Evolutionary conservation across 192 early-diverging fungal species (phyloP).

Genomic region (Funneliformis geosporum): DNA sequence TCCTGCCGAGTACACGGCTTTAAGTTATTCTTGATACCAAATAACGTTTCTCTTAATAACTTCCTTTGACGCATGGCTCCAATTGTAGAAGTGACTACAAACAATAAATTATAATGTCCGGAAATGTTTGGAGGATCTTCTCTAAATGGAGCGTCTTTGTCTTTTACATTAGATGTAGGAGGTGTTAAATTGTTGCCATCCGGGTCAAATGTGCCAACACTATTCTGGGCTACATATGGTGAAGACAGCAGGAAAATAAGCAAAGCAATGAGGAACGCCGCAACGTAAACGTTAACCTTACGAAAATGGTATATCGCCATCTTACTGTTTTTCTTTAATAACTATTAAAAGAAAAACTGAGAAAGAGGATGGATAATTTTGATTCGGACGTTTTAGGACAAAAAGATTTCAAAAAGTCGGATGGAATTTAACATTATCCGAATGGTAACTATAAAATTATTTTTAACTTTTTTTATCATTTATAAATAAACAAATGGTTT

Average conservation of each 20-base stretch:
- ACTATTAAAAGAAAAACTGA: too few relatives aligned
- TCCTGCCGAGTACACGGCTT: slow-evolving; percentile 51
- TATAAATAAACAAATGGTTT: too few relatives aligned
- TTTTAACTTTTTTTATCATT: too few relatives aligned
- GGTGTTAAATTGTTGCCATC: too few relatives aligned
- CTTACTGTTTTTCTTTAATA: background rate
- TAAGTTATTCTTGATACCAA: slow-evolving; percentile 56
- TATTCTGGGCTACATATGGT: background rate
- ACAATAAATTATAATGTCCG: slow-evolving; percentile 48
- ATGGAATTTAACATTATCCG: too few relatives aligned
- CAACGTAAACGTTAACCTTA: slow-evolving; percentile 5
- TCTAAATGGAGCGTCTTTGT: background rate
- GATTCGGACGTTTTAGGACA: too few relatives aligned
- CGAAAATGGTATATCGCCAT: background rate
- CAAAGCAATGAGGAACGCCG: background rate
- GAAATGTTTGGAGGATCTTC: background rate
- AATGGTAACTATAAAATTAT: too few relatives aligned
- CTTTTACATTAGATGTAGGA: too few relatives aligned
- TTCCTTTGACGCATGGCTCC: slow-evolving; percentile 43
- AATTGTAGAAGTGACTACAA: slow-evolving; percentile 50
- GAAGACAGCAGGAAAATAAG: slow-evolving; percentile 15
- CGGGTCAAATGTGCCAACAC: too few relatives aligned
- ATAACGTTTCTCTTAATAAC: slow-evolving; percentile 53
- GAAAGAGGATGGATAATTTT: too few relatives aligned
- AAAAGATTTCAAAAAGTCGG: too few relatives aligned